Percentiles rank a stretch among this genome's conserved stretches.
phyloP scores from a whole-genome alignment of 164 flowering plant genomes.

The Nymphaea colorata region DNA sequence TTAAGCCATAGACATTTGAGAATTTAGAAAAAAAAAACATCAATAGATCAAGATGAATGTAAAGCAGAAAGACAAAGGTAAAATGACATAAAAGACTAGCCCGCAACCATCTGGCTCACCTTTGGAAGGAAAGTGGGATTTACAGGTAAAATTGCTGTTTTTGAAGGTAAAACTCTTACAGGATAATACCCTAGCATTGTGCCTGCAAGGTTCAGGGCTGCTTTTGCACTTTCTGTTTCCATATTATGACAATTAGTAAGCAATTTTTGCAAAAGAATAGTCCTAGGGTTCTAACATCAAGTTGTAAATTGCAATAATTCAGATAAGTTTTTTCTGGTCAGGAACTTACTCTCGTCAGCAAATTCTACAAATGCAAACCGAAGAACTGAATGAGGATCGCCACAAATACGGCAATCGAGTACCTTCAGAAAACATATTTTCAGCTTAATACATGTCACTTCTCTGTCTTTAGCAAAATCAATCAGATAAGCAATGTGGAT shows the following conservation, averaged over 20 bases:
- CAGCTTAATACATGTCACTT: too few species aligned
- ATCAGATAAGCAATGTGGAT: too few species aligned
- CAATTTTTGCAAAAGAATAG: not conserved
- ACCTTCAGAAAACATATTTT: conserved; percentile 40
- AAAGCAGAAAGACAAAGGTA: not conserved
- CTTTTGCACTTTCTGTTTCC: conserved; percentile 76
- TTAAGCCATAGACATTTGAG: not conserved
- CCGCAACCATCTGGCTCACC: conserved; percentile 29
- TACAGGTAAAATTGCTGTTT: conserved; percentile 98
- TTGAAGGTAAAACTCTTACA: conserved; percentile 88
- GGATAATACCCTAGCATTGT: conserved; percentile 97
- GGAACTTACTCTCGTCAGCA: conserved; percentile 74
- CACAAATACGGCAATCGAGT: conserved; percentile 96
- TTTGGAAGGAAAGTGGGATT: conserved; percentile 91
- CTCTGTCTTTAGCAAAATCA: too few species aligned
- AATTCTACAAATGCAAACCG: conserved; percentile 96
- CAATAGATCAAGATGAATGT: not conserved
- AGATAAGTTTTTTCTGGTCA: conserved; percentile 1
- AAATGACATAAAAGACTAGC: not conserved
- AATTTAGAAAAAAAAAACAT: not conserved
- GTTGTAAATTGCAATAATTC: not conserved
- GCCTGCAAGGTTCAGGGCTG: conserved; percentile 72
- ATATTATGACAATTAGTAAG: not conserved
- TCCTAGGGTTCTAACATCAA: not conserved
- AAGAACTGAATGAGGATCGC: conserved; percentile 91